Conservation (phyloP, 441 rosid species). For the Adansonia madagascariensis region DNA sequence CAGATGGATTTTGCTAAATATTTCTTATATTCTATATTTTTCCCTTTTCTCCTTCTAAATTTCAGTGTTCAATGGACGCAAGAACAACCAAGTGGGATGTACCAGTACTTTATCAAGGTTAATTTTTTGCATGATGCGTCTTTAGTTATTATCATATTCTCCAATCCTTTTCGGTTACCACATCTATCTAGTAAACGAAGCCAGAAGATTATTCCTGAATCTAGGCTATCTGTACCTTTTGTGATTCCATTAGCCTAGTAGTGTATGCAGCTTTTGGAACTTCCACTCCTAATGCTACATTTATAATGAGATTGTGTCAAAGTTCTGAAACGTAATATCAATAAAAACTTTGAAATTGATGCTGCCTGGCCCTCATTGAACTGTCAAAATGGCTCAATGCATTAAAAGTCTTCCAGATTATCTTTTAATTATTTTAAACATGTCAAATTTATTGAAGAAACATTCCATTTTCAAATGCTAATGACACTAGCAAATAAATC, state of each 20-base stretch:
- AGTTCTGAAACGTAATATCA: neutral
- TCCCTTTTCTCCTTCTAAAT: neutral
- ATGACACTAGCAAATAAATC: neutral
- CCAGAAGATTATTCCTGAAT: neutral
- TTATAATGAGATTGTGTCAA: neutral
- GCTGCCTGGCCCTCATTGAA: neutral
- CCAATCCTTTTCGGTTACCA: neutral
- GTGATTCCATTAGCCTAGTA: neutral
- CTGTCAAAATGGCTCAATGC: neutral
- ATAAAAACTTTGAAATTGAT: neutral
- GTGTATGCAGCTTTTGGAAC: neutral
- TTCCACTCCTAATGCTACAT: neutral
- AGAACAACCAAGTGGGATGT: constrained; percentile 84
- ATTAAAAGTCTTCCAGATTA: neutral
- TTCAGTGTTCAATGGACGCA: constrained; percentile 86
- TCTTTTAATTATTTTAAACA: neutral
- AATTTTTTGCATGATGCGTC: constrained; percentile 24
- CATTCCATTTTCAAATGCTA: constrained; percentile 1
- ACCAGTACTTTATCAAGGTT: constrained; percentile 95
- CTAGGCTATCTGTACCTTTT: neutral
- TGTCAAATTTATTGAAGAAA: neutral
- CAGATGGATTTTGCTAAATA: constrained; percentile 13
- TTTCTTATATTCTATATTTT: neutral
- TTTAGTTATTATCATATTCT: neutral
- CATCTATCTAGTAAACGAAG: neutral